Evolutionary conservation across 2,329 filamentous ascomycete species (phyloP).

Genomic region (Esteya vermicola): DNA sequence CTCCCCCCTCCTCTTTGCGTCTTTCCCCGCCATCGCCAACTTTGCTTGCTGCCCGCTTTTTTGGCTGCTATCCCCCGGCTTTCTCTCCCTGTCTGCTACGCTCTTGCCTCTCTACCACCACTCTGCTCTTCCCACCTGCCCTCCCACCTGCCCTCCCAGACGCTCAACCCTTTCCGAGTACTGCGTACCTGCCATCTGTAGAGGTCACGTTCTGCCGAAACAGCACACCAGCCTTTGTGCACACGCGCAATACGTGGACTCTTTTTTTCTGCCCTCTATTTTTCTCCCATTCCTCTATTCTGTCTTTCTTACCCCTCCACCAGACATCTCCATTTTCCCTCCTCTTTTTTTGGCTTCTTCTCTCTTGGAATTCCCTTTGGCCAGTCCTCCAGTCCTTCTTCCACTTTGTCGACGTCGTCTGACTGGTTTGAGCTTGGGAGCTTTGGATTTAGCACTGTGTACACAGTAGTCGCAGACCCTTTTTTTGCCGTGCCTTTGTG

Average conservation of each 20-base stretch:
- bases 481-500: too few relatives aligned
- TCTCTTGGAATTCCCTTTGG: too few relatives aligned
- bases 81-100: not conserved
- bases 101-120: not conserved
- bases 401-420: too few relatives aligned
- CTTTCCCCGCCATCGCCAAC: constrained; percentile 8
- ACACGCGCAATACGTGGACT: not conserved
- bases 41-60: constrained; percentile 7
- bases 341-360: not conserved
- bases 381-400: too few relatives aligned
- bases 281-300: not conserved
- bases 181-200: too few relatives aligned
- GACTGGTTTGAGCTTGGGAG: too few relatives aligned
- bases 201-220: not conserved
- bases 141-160: not conserved
- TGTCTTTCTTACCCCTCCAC: not conserved
- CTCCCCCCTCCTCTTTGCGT: constrained; percentile 2
- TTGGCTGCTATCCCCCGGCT: not conserved
- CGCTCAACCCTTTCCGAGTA: not conserved
- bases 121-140: not conserved
- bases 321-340: too few relatives aligned
- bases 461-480: too few relatives aligned
- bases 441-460: too few relatives aligned
- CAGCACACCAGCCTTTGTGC: constrained; percentile 2
- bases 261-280: constrained; percentile 3